A percentile compares a stretch with the other conserved stretches of the same genome.
phyloP scores from a whole-genome alignment of 768 basidiomycete genomes.

The Leccinum boreale region DNA sequence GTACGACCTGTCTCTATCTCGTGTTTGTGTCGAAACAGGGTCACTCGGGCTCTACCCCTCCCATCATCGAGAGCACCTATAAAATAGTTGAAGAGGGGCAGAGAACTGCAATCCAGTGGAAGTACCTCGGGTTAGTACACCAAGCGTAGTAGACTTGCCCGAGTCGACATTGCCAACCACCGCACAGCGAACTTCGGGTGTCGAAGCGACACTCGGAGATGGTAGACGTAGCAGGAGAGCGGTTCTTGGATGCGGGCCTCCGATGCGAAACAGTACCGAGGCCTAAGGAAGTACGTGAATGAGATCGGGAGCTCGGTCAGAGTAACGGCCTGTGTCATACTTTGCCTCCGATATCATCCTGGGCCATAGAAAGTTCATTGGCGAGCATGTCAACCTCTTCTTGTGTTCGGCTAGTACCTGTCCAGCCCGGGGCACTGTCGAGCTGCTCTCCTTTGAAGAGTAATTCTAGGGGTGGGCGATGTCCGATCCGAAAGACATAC shows the following conservation, averaged over 20 bases:
- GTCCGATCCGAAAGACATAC: conserved; percentile 70
- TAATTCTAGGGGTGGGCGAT: conserved; percentile 53
- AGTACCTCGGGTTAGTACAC: conserved; percentile 89
- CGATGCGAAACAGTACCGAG: conserved; percentile 51
- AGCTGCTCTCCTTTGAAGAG: conserved; percentile 54
- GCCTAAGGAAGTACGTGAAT: conserved; percentile 35
- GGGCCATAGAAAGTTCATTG: conserved; percentile 42
- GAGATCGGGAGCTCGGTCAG: neutral
- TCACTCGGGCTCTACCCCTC: conserved; percentile 77
- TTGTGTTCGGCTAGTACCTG: conserved; percentile 46
- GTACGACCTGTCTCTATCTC: conserved; percentile 96
- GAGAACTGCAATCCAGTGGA: conserved; percentile 17
- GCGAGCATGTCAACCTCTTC: conserved; percentile 51
- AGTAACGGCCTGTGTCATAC: conserved; percentile 35
- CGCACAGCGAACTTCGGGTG: conserved; percentile 92
- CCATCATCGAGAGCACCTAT: conserved; percentile 78
- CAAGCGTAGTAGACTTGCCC: conserved; percentile 92
- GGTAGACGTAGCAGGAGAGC: conserved; percentile 70
- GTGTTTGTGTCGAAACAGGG: conserved; percentile 94
- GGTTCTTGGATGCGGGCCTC: conserved; percentile 49
- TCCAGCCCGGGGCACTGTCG: conserved; percentile 49
- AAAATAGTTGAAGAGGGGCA: conserved; percentile 6
- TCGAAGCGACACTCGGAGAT: conserved; percentile 68
- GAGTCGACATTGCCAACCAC: conserved; percentile 95
- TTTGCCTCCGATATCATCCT: conserved; percentile 81